Percentiles rank a stretch among this genome's conserved stretches.
Evolutionary conservation across 192 early-diverging fungal genomes (phyloP).

Genomic region (Entomortierella lignicola): DNA sequence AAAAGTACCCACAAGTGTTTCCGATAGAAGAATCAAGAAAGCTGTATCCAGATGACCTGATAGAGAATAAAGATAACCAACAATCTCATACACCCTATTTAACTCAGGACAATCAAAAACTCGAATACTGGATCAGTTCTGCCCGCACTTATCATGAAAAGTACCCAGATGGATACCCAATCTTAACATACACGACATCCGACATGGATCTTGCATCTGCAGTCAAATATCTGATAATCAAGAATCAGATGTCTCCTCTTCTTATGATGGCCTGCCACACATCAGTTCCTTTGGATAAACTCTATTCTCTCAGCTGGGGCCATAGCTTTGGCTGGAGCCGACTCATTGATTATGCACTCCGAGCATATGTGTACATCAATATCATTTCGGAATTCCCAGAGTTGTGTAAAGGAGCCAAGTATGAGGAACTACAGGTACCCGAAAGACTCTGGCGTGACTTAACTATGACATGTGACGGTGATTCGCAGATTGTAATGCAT

Average conservation of each 20-base stretch:
- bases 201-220: neutral
- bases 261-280: conserved; percentile 1
- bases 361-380: conserved; percentile 6
- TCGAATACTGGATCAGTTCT: conserved; percentile 12
- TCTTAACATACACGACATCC: neutral
- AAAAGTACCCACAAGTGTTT: neutral
- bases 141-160: neutral
- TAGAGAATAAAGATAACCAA: neutral
- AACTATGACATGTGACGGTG: neutral
- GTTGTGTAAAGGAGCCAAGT: neutral
- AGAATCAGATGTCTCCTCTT: conserved; percentile 4
- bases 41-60: neutral
- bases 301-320: neutral
- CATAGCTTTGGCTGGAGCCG: conserved; percentile 9
- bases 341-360: neutral
- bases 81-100: neutral
- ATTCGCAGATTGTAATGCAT: neutral
- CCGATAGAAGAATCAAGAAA: neutral
- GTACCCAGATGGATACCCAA: neutral
- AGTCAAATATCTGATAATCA: neutral
- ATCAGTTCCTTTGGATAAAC: neutral
- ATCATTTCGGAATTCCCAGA: conserved; percentile 7
- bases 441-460: neutral
- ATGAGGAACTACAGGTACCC: neutral
- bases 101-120: conserved; percentile 3